Base-by-base conservation (phyloP, 768 basidiomycete genomes). In the Serendipita vermifera region DNA sequence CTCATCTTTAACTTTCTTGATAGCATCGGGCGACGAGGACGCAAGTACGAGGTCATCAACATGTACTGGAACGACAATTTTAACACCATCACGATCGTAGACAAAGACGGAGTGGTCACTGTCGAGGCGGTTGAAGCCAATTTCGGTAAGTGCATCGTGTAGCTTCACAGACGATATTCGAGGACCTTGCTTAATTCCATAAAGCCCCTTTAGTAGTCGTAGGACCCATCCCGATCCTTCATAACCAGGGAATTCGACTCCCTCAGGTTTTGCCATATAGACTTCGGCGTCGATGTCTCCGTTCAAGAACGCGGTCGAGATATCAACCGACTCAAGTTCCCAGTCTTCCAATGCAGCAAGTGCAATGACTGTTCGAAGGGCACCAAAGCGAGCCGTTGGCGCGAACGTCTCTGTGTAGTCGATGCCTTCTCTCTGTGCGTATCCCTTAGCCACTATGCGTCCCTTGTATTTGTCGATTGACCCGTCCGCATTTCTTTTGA, bases 391-490 rank as follows among this genome's bases (percentile, higher is more conserved):
- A 13, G 69, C 68, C 11, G 68, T 70, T 0, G 71, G 72, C 38
- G 75, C 72, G 39, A 69, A 72, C 0, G 73, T 74, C 35, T 70
- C 66, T 0, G 62, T 65, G 57, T 71, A 78, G 51, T 78, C 75
- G 5, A 64, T 58, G 0, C 65, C 67, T 15, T 56, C 54, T 5
- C 38, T 32, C 48, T 68, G 65, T 14, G 58, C 20, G 55, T 55
- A 65, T 3, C 67, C 67, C 46, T 66, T 55, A 6, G 67, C 65
- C 1, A 68, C 63, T 6, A 64, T 41, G 41, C 65, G 31, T 1
- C 64, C 65, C 54, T 66, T 66, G 57, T 59, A 58, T 36, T 60
- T 58, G 31, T 56, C 48, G 20, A 62, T 54, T 26, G 57, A 54
- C n/a, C 65, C 67, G 32, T 61, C 51, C 13, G 33, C 38, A 38